Conservation (phyloP, 306 rosid species). For the Luffa aegyptiaca region DNA sequence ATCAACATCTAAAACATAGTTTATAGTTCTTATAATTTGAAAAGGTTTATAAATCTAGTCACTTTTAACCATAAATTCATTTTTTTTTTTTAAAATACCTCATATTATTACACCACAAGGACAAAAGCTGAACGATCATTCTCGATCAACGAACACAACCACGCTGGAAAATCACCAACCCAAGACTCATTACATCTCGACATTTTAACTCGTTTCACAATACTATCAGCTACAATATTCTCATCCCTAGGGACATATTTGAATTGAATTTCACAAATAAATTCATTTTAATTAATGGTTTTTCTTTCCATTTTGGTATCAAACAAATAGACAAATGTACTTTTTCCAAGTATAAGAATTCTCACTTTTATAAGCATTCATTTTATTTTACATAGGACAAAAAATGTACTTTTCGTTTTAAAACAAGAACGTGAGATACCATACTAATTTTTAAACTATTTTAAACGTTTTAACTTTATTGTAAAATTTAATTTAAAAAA, state of each 20-base stretch:
- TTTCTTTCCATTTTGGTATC: neutral
- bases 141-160: no score
- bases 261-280: no score
- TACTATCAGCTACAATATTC: no score
- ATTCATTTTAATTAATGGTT: neutral
- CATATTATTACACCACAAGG: no score
- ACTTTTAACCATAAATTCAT: neutral
- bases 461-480: no score
- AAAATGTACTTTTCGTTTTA: neutral
- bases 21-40: neutral
- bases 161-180: no score
- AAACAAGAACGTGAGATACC: neutral
- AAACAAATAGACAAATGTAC: neutral
- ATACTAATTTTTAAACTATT: no score
- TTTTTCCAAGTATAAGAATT: neutral
- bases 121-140: no score
- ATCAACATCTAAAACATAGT: neutral
- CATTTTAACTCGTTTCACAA: no score
- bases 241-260: no score
- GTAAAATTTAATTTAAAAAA: neutral
- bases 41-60: neutral
- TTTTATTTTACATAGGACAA: neutral
- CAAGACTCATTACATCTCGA: no score
- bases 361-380: neutral
- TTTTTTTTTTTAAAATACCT: no score